Conservation (phyloP, 768 basidiomycete genomes). For the Polyporus arcularius region DNA sequence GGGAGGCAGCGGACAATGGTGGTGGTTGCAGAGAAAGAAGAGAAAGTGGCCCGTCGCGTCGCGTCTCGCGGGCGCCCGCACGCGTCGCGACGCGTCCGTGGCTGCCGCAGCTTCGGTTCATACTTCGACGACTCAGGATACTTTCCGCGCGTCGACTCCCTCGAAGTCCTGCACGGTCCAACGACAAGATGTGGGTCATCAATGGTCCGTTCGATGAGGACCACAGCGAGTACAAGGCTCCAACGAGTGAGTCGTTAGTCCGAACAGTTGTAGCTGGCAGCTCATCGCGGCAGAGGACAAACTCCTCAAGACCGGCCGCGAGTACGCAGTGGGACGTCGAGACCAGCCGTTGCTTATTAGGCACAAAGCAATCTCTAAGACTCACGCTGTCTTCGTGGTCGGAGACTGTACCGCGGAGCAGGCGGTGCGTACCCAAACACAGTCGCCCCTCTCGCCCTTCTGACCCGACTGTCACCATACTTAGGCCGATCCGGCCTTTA, state of each 20-base stretch:
- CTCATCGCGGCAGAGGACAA: constrained; percentile 45
- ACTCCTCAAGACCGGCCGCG: constrained; percentile 59
- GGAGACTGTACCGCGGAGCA: constrained; percentile 52
- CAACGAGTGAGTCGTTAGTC: constrained; percentile 2
- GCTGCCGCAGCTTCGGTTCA: too few relatives aligned
- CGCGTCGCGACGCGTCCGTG: not conserved
- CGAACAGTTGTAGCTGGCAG: too few relatives aligned
- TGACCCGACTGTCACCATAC: not conserved
- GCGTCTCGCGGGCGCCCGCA: constrained; percentile 10
- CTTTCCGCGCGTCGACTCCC: too few relatives aligned
- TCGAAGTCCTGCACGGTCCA: too few relatives aligned
- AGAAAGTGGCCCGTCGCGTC: constrained; percentile 5
- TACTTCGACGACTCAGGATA: too few relatives aligned
- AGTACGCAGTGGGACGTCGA: constrained; percentile 61
- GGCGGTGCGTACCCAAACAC: constrained; percentile 46
- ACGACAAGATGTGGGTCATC: constrained; percentile 21
- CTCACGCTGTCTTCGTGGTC: constrained; percentile 61
- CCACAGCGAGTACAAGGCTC: constrained; percentile 7
- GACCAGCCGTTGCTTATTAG: constrained; percentile 51
- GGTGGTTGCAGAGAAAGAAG: too few relatives aligned
- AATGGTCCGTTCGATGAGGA: constrained; percentile 24
- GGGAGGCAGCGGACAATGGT: not conserved
- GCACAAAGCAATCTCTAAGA: constrained; percentile 64
- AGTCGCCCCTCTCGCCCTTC: not conserved
- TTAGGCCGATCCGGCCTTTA: constrained; percentile 51